Evolutionary conservation across 164 flowering plant species (phyloP).

Genomic region (Buxus sempervirens): DNA sequence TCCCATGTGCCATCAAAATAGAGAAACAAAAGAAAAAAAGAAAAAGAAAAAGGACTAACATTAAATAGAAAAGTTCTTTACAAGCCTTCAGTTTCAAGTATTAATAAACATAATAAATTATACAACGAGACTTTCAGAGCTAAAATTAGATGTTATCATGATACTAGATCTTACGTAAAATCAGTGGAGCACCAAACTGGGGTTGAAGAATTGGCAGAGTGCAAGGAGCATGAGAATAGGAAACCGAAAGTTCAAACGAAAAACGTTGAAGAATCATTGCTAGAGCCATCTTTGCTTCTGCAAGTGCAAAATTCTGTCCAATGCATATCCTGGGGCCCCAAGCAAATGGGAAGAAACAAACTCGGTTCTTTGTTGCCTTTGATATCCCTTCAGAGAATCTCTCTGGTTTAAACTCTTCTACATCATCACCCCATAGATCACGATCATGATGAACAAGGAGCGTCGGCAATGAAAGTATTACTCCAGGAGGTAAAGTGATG

Average conservation of each 20-base stretch:
- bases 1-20: no score
- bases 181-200: conserved; percentile 20
- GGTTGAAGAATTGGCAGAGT: conserved; percentile 9
- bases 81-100: neutral
- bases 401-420: conserved; percentile 16
- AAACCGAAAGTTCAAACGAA: conserved; percentile 13
- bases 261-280: conserved; percentile 14
- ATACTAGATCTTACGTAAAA: conserved; percentile 7
- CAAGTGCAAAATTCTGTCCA: conserved; percentile 17
- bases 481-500: conserved; percentile 10
- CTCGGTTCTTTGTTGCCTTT: conserved; percentile 16
- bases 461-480: conserved; percentile 1
- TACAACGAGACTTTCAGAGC: neutral
- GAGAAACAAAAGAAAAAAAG: no score
- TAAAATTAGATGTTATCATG: neutral
- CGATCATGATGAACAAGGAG: conserved; percentile 9
- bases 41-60: no score
- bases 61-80: neutral
- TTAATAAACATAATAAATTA: neutral
- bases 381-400: conserved; percentile 14
- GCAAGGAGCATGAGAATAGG: conserved; percentile 17
- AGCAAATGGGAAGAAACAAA: conserved; percentile 16
- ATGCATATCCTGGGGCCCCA: conserved; percentile 21
- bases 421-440: conserved; percentile 20
- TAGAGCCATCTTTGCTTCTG: conserved; percentile 18